Conservation (phyloP, 805 yeast species). For the Isabelozyma pseudorhagii region DNA sequence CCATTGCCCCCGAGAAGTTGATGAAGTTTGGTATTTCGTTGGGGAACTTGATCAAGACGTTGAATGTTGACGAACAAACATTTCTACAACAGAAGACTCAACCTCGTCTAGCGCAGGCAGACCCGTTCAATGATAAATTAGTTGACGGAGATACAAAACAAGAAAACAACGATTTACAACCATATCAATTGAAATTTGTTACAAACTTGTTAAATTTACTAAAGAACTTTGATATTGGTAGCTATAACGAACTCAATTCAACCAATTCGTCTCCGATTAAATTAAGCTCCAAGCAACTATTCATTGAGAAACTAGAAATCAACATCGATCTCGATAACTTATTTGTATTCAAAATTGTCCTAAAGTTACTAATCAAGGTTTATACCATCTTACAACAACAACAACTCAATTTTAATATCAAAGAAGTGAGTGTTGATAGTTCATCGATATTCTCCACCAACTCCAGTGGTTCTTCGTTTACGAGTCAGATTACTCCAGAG, state of each 20-base stretch:
- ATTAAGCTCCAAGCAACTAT: constrained; percentile 36
- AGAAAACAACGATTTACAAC: background rate
- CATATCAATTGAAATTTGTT: constrained; percentile 27
- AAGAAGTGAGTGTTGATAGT: constrained; percentile 14
- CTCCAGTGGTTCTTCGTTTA: constrained; percentile 17
- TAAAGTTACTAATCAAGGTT: constrained; percentile 26
- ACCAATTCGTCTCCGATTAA: constrained; percentile 34
- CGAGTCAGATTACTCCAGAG: constrained; percentile 19
- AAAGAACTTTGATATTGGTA: constrained; percentile 40
- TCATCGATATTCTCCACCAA: constrained; percentile 35
- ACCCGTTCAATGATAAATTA: constrained; percentile 3
- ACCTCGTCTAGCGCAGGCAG: constrained; percentile 11
- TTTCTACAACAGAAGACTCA: constrained; percentile 22
- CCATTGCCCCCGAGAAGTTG: constrained; percentile 34
- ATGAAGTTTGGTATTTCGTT: constrained; percentile 40
- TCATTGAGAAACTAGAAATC: constrained; percentile 43
- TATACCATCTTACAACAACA: constrained; percentile 24
- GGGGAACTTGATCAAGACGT: constrained; percentile 37
- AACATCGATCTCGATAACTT: constrained; percentile 38
- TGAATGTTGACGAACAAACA: constrained; percentile 31
- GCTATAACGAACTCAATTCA: background rate
- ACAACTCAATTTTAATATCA: constrained; percentile 6
- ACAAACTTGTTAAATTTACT: constrained; percentile 29
- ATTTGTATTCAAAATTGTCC: constrained; percentile 34
- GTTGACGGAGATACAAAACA: background rate